A percentile compares a stretch with the other conserved stretches of the same genome.
Evolutionary conservation across 1,139 yeast genomes (phyloP).

Genomic region (Saccharomycopsis phalli): DNA sequence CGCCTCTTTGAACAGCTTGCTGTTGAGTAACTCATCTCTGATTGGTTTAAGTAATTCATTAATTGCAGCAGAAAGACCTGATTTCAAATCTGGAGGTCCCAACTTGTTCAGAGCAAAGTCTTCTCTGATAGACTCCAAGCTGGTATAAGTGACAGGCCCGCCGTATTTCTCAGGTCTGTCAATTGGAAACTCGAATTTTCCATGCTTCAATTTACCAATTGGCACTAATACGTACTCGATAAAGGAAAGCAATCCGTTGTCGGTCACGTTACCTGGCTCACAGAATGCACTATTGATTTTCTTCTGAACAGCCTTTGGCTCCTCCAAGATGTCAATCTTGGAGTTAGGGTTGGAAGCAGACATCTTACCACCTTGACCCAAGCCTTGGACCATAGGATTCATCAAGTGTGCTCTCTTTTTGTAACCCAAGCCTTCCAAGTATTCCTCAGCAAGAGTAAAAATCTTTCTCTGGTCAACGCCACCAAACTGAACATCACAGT

Average conservation of each 20-base stretch:
- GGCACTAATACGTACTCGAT: slow-evolving; percentile 80
- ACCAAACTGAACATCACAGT: slow-evolving; percentile 91
- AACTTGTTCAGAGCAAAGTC: slow-evolving; percentile 68
- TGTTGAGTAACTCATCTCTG: slow-evolving; percentile 54
- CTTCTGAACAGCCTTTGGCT: slow-evolving; percentile 78
- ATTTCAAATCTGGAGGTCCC: slow-evolving; percentile 88
- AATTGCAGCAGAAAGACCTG: slow-evolving; percentile 82
- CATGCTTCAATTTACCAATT: slow-evolving; percentile 63
- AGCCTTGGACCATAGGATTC: slow-evolving; percentile 99
- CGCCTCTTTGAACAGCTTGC: slow-evolving; percentile 67
- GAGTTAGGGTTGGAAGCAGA: slow-evolving; percentile 98
- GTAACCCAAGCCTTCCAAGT: slow-evolving; percentile 78
- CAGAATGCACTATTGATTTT: slow-evolving; percentile 90
- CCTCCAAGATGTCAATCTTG: slow-evolving; percentile 86
- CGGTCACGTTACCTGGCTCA: slow-evolving; percentile 88
- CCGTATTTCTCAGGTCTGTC: slow-evolving; percentile 96
- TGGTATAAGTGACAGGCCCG: slow-evolving; percentile 69
- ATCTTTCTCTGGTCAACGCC: slow-evolving; percentile 99
- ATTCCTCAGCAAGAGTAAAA: slow-evolving; percentile 94
- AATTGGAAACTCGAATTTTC: slow-evolving; percentile 55
- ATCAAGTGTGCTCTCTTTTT: slow-evolving; percentile 96
- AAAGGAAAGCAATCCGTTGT: slow-evolving; percentile 84
- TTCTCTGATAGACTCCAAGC: slow-evolving; percentile 59
- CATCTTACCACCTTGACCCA: slow-evolving; percentile 97
- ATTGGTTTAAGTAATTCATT: slow-evolving; percentile 77